Evolutionary conservation across 2,329 filamentous ascomycete species (phyloP), one percentile per base, ranked within the genome.

Genomic region (Fusarium compactum): DNA sequence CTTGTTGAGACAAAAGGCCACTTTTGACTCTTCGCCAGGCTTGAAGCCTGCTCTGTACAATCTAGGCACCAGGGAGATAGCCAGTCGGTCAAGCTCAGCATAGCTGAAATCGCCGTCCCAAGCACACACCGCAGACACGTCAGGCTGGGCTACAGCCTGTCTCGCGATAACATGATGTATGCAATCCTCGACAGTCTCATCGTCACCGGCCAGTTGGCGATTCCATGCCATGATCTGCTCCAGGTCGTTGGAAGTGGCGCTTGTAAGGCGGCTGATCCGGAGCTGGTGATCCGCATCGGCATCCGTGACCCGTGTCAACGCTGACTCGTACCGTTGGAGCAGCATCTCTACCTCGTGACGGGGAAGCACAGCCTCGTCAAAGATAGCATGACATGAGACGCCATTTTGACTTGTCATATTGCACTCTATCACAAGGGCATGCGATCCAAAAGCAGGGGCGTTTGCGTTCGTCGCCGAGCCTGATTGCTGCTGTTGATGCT

Each of bases 301-400:
- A 55, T 55, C 52, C 52, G 41, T 55, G 52, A 55, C 52, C 40
- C 41, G 40, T 45, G 52, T 25, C 20, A 55, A 55, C 40, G 20
- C 52, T 55, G 52, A 55, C 52, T 55, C 52, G 52, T 55, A 55
- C 52, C 52, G 52, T 55, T 55, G 52, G 40, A 55, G 52, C 52
- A 55, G 52, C 52, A 55, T 55, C 52, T 55, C 52, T 45, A 55
- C 52, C 52, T 55, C 52, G 52, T 16, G 52, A 45, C 52, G 52
- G 52, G 52, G 40, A 45, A 55, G 27, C 40, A 55, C 52, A 45
- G 52, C 41, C 52, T 55, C 52, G 41, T 55, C 52, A 55, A 55
- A 55, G 52, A 55, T 40, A 55, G 52, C 52, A 55, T 55, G 52
- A 41, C 52, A 55, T 55, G 52, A 55, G 40, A 55, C 52, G 41